Percentiles rank a stretch among this genome's conserved stretches.
phyloP scores from a whole-genome alignment of 2,329 filamentous ascomycete species.

The Phaeosphaeria sp. region DNA sequence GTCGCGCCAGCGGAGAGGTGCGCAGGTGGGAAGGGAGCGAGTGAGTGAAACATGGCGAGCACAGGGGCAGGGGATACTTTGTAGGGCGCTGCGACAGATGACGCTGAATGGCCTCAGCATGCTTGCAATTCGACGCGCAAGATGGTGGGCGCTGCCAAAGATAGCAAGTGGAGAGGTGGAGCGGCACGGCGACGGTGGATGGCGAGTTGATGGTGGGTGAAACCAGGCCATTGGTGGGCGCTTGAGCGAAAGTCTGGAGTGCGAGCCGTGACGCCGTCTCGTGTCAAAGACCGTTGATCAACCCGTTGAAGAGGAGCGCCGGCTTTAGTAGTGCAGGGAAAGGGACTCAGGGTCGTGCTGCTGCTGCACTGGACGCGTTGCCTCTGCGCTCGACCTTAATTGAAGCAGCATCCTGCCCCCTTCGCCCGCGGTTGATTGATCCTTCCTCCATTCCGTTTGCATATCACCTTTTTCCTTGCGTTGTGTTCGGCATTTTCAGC shows the following conservation, averaged over 20 bases:
- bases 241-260: constrained; percentile 4
- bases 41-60: constrained; percentile 7
- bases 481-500: neutral
- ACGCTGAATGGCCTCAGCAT: constrained; percentile 9
- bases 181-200: constrained; percentile 9
- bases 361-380: constrained; percentile 3
- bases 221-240: constrained; percentile 12
- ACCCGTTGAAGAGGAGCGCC: neutral
- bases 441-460: neutral
- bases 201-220: constrained; percentile 16
- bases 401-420: constrained; percentile 6
- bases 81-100: neutral
- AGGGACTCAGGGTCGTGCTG: neutral
- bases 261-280: constrained; percentile 1
- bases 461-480: neutral
- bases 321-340: neutral
- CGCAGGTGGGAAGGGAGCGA: neutral
- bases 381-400: neutral
- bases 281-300: constrained; percentile 4
- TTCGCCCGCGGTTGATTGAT: constrained; percentile 1
- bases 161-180: constrained; percentile 13
- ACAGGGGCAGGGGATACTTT: neutral
- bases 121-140: neutral
- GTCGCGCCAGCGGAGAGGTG: neutral
- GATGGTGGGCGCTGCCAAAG: constrained; percentile 13